Conservation (phyloP, 2,329 filamentous ascomycete genomes). For the Colletotrichum aenigma region DNA sequence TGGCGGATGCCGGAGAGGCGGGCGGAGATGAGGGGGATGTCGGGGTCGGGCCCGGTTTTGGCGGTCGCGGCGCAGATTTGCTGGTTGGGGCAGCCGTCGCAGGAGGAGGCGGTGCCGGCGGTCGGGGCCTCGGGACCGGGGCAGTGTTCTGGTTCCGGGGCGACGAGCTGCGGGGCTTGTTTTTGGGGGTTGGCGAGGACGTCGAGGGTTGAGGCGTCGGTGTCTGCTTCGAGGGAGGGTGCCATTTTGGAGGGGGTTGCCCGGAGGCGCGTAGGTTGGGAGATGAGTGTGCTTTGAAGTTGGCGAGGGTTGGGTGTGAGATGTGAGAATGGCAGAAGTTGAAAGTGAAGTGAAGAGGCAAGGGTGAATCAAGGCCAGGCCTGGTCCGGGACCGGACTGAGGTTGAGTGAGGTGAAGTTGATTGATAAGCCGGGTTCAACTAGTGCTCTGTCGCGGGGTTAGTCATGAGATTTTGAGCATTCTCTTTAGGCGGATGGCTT, state of each 20-base stretch:
- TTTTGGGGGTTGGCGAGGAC: constrained; percentile 79
- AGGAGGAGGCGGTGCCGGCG: constrained; percentile 78
- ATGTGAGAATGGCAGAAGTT: neutral
- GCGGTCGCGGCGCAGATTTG: constrained; percentile 85
- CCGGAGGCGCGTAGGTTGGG: neutral
- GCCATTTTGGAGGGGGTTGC: constrained; percentile 61
- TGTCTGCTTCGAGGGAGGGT: constrained; percentile 77
- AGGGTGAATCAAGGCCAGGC: neutral
- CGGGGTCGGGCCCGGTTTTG: constrained; percentile 93
- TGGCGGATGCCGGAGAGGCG: constrained; percentile 83
- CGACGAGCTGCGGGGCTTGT: constrained; percentile 82
- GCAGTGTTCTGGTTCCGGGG: constrained; percentile 96
- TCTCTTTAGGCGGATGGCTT: neutral
- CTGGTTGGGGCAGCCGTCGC: constrained; percentile 95
- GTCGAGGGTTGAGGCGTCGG: constrained; percentile 72
- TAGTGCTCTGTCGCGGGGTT: neutral
- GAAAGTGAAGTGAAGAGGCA: neutral
- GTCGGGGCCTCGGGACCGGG: constrained; percentile 84
- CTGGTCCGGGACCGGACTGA: constrained; percentile 9
- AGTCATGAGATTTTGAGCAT: neutral
- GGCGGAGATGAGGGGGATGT: constrained; percentile 85
- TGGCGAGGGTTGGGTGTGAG: neutral
- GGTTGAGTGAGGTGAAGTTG: neutral
- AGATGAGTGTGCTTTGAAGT: no score
- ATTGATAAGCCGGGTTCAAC: constrained; percentile 14